Evolutionary conservation across 352 stramenopile genomes (phyloP), one percentile per base, ranked within the genome.

Genomic region (Peronospora tabacina): DNA sequence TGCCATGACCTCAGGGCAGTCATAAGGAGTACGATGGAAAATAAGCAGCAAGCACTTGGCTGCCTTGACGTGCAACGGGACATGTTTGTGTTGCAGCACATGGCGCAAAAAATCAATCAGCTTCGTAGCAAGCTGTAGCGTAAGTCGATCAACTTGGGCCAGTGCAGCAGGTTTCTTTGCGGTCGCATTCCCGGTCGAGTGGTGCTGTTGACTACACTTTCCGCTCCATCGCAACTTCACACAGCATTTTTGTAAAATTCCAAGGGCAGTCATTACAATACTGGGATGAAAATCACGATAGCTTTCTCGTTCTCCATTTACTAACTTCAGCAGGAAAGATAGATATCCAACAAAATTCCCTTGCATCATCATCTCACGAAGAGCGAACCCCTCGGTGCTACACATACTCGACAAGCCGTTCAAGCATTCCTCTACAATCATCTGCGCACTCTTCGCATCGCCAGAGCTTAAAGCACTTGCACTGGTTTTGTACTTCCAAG

Each of bases 341-440:
- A 93, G 35, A 56, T 78, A 88, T 8, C 55, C 63, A 22, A 58
- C 52, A 43, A 90, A 72, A 12, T 73, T 51, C 3, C 41, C 49
- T 6, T 48, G 35, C 5, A 51, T 63, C 24, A 76, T 58, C 9
- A 93, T 10, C 43, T 83, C 75, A 26, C 72, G 72, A 46, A 85
- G 55, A 43, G 75, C 72, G 10, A 66, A 66, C 6, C 61, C 49
- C 44, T 93, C 77, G 0, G 63, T 72, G 7, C 53, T 77, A 49
- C 75, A 90, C 26, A 86, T 52, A 26, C 58, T 81, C 13, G 70
- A 81, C n/a, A 93, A 58, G 0, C 82, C 82, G 42, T 72, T 89
- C 20, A 90, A 52, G 20, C 72, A 82, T 47, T 93, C 82, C 57
- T 93, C 82, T n/a, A 90, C 74, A 11, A 88, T 63, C 76, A 88